Percentiles rank a stretch among this genome's conserved stretches.
These are phyloP conservation scores for Fraxinus xanthoxyloides DNA, from an alignment of 305 asterid genomes.

Conservation along the genomic window DNA sequence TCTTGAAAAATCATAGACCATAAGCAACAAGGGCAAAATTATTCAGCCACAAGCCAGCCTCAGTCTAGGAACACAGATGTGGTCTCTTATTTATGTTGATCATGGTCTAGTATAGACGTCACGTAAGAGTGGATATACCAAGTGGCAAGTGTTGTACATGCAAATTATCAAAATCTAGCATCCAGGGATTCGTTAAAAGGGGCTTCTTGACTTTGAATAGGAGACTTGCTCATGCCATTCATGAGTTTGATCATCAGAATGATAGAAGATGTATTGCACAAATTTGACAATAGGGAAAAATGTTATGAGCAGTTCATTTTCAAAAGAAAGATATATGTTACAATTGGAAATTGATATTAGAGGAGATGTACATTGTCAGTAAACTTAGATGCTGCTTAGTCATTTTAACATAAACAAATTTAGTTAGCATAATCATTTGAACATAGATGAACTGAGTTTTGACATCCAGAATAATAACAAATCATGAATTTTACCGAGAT, in stretches of 20 bases:
- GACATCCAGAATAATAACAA: conserved; percentile 1
- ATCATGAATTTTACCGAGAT: not conserved
- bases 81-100: not conserved
- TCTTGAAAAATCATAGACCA: not conserved
- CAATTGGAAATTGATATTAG: not conserved
- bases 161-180: not conserved
- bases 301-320: not conserved
- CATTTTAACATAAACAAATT: not conserved
- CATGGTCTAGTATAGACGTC: not conserved
- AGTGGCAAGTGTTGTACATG: not conserved
- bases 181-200: not conserved
- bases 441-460: not conserved
- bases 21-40: not conserved
- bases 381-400: not conserved
- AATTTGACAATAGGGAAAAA: not conserved
- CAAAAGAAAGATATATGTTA: not conserved
- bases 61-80: not conserved
- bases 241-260: not conserved
- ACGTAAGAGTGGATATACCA: not conserved
- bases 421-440: not conserved
- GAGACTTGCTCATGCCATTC: not conserved
- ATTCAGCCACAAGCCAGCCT: not conserved
- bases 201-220: not conserved
- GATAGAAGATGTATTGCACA: not conserved
- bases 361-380: not conserved